Evolutionary conservation across 23 red algal genomes (phyloP).

Genomic region (Chondrus crispus): DNA sequence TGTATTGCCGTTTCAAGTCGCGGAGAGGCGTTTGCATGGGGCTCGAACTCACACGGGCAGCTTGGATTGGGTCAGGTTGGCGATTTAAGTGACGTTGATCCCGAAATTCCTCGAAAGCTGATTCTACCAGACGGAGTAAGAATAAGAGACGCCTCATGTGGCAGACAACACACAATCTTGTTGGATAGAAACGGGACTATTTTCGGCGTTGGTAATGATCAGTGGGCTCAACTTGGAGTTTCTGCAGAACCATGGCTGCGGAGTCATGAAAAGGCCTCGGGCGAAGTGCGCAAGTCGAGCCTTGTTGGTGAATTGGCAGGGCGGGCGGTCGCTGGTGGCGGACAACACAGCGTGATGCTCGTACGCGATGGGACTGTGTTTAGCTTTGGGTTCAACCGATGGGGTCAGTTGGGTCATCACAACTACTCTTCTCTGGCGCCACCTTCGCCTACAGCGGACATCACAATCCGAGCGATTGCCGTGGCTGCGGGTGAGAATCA

Average conservation of each 20-base stretch:
- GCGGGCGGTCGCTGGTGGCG: slow-evolving; percentile 42
- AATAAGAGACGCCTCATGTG: slow-evolving; percentile 22
- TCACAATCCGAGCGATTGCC: slow-evolving; percentile 1
- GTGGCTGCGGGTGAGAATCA: slow-evolving; percentile 46
- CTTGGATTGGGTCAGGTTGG: background rate
- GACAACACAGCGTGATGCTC: slow-evolving; percentile 52
- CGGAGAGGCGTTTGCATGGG: slow-evolving; percentile 36
- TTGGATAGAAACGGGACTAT: slow-evolving; percentile 9
- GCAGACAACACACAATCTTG: slow-evolving; percentile 42
- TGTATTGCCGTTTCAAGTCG: slow-evolving; percentile 24
- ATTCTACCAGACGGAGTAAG: background rate
- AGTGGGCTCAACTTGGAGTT: slow-evolving; percentile 47
- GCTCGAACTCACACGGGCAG: slow-evolving; percentile 31
- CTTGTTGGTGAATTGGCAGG: slow-evolving; percentile 35
- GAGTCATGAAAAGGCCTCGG: background rate
- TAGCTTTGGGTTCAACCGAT: slow-evolving; percentile 65
- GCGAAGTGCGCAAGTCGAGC: background rate
- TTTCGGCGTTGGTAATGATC: slow-evolving; percentile 24
- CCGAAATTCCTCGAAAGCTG: background rate
- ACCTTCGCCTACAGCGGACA: slow-evolving; percentile 41
- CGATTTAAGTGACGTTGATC: background rate
- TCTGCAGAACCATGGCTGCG: slow-evolving; percentile 50
- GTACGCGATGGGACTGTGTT: slow-evolving; percentile 67
- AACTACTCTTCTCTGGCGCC: slow-evolving; percentile 62
- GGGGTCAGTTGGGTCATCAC: slow-evolving; percentile 74